Evolutionary conservation across 2,329 filamentous ascomycete genomes (phyloP), one percentile per base, ranked within the genome.

Genomic region (Xylariaceae sp.): DNA sequence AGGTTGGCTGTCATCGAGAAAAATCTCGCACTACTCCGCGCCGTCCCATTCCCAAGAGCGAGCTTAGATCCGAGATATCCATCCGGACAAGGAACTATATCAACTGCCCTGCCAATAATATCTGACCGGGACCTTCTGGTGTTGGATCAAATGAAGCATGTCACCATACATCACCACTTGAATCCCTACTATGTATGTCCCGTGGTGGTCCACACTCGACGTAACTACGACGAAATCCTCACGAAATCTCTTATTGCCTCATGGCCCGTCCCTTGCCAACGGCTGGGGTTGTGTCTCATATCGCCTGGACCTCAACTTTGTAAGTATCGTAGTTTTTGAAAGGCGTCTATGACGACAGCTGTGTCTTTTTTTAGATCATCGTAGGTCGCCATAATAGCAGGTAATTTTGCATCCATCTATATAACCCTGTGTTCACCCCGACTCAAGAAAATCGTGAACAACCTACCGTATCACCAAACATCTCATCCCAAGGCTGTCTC

Each of bases 301-400:
- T 7, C 28, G n/a, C 21, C 31, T n/a, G n/a, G 16, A 23, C 19
- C 17, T 37, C 19, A 2, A 36, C 31, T 24, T 8, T 36, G 14
- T n/a, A 28, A 12, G 26, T 12, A n/a, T n/a, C n/a, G n/a, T n/a
- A n/a, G n/a, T 11, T 34, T 6, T 29, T 28, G 26, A 36, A n/a
- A n/a, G 6, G 21, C 21, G 19, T 57, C 53, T 45, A 60, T 60
- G 58, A 58, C 58, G 57, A 47, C 57, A 60, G n/a, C n/a, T n/a
- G n/a, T n/a, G n/a, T n/a, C n/a, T n/a, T n/a, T n/a, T n/a, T n/a
- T n/a, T n/a, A n/a, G n/a, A n/a, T 12, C 28, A 31, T 31, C 28
- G 7, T 31, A 12, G 28, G 28, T 31, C 6, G 12, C 7, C 12
- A 31, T 31, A 31, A 12, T 12, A 31, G 28, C 12, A 31, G n/a